A percentile compares a stretch with the other conserved stretches of the same genome.
Evolutionary conservation across 2,329 filamentous ascomycete genomes (phyloP).

Genomic region (Paraphoma sp.): DNA sequence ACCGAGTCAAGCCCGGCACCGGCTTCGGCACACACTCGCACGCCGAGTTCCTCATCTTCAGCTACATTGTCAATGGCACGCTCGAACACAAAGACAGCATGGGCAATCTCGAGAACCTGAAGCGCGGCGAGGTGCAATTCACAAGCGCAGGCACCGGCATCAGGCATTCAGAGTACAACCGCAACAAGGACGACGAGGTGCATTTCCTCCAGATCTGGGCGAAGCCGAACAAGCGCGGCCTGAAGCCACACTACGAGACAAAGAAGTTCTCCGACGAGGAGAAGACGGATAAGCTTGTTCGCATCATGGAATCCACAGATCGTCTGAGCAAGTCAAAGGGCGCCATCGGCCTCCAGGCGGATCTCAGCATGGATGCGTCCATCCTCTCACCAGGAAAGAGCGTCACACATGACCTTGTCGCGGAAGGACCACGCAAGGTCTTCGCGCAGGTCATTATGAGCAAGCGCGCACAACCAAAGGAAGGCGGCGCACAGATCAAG

Average conservation of each 20-base stretch:
- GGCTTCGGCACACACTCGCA: constrained; percentile 89
- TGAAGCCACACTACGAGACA: constrained; percentile 80
- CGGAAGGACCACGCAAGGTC: constrained; percentile 69
- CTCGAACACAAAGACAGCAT: constrained; percentile 88
- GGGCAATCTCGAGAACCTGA: constrained; percentile 73
- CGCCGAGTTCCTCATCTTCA: constrained; percentile 88
- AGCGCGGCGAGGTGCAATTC: constrained; percentile 85
- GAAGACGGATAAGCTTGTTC: constrained; percentile 74
- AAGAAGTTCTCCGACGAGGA: constrained; percentile 73
- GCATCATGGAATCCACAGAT: constrained; percentile 77
- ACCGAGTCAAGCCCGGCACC: constrained; percentile 74
- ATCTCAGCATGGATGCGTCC: constrained; percentile 81
- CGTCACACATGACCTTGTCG: constrained; percentile 78
- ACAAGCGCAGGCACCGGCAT: constrained; percentile 85
- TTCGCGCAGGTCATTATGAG: constrained; percentile 82
- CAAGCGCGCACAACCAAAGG: constrained; percentile 61
- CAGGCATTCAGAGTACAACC: constrained; percentile 82
- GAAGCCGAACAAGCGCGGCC: constrained; percentile 74
- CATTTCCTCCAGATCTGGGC: constrained; percentile 94
- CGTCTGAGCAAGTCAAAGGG: constrained; percentile 69
- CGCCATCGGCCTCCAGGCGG: constrained; percentile 80
- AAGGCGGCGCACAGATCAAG: constrained; percentile 74
- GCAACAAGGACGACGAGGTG: constrained; percentile 72
- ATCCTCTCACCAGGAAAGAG: constrained; percentile 70
- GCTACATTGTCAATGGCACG: constrained; percentile 83